These are phyloP conservation scores for Scopulariopsis brevicaulis DNA, from an alignment of 2,329 filamentous ascomycete genomes.

Conservation along the genomic window DNA sequence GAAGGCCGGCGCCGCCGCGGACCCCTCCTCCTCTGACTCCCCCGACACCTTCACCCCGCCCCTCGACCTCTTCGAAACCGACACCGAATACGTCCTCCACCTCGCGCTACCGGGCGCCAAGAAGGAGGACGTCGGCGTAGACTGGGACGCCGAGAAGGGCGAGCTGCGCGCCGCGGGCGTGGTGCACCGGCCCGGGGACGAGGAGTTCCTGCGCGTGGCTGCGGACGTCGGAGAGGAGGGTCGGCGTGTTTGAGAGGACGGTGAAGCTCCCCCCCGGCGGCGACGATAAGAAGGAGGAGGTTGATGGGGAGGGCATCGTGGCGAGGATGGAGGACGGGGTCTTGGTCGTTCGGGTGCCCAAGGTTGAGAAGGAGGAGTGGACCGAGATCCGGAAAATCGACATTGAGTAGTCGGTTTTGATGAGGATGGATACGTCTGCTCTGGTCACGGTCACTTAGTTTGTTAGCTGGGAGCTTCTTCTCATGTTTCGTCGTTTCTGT, in stretches of 20 bases:
- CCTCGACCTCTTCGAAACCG: conserved; percentile 65
- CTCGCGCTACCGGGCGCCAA: conserved; percentile 67
- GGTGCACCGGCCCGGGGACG: conserved; percentile 60
- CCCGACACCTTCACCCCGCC: conserved; percentile 46
- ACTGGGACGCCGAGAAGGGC: conserved; percentile 60
- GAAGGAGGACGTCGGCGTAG: conserved; percentile 67
- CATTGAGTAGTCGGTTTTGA: conserved; percentile 28
- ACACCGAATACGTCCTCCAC: conserved; percentile 56
- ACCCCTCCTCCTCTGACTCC: conserved; percentile 10
- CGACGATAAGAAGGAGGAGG: conserved; percentile 33
- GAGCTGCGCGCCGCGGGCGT: conserved; percentile 60
- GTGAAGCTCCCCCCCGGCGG: conserved; percentile 44
- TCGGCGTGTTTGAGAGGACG: conserved; percentile 64
- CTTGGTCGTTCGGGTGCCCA: conserved; percentile 65
- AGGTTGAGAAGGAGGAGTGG: conserved; percentile 50
- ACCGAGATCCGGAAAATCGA: conserved; percentile 52
- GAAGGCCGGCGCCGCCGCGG: conserved; percentile 7
- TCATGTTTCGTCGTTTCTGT: not conserved
- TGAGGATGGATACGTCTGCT: not conserved
- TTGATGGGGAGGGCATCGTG: conserved; percentile 57
- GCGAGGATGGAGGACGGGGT: conserved; percentile 74
- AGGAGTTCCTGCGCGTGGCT: conserved; percentile 56
- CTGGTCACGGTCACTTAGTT: not conserved
- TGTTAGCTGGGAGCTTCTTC: not conserved
- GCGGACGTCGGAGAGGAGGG: conserved; percentile 52